Base-by-base conservation (phyloP, 345 rosid species). In the Balakata baccata region DNA sequence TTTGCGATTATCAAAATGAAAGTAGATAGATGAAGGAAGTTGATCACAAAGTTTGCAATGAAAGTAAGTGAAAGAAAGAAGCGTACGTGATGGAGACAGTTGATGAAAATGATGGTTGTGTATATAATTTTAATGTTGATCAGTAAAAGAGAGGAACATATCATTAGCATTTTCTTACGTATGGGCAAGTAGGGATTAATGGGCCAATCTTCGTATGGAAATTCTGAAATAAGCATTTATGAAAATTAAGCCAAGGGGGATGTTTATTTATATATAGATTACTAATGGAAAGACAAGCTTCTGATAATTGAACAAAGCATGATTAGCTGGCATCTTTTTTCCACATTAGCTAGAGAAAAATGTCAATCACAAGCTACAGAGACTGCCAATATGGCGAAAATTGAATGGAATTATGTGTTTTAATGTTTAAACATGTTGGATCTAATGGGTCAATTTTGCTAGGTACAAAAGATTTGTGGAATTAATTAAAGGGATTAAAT, bases 111-210 rank as follows among this genome's bases (percentile, higher is more conserved):
- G 81, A 81, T 84, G 2, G 11, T 0, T 17, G 14, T 8, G 46
- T 59, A 74, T 76, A 66, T 69, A 22, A 43, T 77, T 69, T 51
- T 68, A 64, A 76, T 72, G 7, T 57, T 16, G 34, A 22, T 57
- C 3, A 57, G 29, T n/a, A n/a, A 11, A 77, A 76, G 74, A 75
- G 7, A 52, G 70, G n/a, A 17, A 2, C 3, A 52, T 29, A 73
- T 70, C 72, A 64, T 69, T 64, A 75, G 75, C 72, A 73, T 47
- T 78, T 66, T 37, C 12, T 81, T 76, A 61, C 79, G 84, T 81
- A 47, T 64, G 64, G 81, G 81, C 46, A 75, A 69, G 72, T 14
- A 5, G 47, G 1, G 22, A 41, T 34, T 45, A 75, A 75, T 64
- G 81, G 66, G 68, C 79, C 82, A 73, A 69, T 78, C 50, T 10